Conservation (phyloP, 805 yeast species). For the Teunomyces cretensis region DNA sequence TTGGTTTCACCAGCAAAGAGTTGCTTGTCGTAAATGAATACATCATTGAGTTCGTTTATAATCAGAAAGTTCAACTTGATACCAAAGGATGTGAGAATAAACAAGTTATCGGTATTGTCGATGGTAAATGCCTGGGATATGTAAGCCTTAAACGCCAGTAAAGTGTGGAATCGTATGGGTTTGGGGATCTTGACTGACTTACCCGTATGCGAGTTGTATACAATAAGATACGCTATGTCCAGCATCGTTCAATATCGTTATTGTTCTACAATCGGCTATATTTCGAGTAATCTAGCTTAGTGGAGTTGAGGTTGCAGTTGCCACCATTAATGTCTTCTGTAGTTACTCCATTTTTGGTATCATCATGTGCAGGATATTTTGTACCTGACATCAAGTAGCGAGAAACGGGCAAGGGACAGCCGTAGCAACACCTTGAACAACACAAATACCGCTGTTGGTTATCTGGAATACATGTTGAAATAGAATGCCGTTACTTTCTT, state of each 20-base stretch:
- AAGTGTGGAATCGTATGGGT: constrained; percentile 40
- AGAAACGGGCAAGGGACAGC: too few relatives aligned
- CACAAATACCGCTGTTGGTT: not conserved
- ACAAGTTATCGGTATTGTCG: constrained; percentile 30
- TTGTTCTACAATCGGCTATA: not conserved
- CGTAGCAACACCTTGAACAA: too few relatives aligned
- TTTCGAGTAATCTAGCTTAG: not conserved
- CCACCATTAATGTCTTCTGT: constrained; percentile 2
- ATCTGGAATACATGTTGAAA: not conserved
- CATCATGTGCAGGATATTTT: not conserved
- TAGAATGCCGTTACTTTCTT: not conserved
- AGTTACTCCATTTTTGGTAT: constrained; percentile 1
- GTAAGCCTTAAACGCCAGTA: constrained; percentile 30
- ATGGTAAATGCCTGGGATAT: constrained; percentile 28
- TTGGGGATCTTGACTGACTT: constrained; percentile 32
- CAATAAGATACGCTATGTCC: constrained; percentile 22
- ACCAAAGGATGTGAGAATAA: constrained; percentile 66
- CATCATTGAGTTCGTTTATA: constrained; percentile 51
- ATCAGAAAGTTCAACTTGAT: constrained; percentile 54
- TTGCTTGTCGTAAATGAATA: constrained; percentile 64
- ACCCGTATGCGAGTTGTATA: constrained; percentile 43
- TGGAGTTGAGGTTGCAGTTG: not conserved
- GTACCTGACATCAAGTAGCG: not conserved
- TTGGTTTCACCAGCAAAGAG: constrained; percentile 39
- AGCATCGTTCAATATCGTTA: constrained; percentile 9